These are phyloP conservation scores for Vachellia pachyceras DNA, from an alignment of 306 rosid species.

Conservation along the genomic window DNA sequence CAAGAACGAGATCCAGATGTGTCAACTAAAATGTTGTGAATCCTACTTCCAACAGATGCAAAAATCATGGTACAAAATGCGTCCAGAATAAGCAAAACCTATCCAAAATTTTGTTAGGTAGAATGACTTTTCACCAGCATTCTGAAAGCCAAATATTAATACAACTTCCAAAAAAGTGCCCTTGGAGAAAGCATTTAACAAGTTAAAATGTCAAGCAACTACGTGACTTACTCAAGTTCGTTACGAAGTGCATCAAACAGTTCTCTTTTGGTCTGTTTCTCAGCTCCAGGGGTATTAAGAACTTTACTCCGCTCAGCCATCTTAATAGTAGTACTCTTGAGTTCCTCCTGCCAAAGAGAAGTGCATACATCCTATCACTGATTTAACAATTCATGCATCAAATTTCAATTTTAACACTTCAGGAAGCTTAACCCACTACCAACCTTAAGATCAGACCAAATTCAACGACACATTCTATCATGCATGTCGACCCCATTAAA, in stretches of 20 bases:
- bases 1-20: not conserved
- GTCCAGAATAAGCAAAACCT: not conserved
- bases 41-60: not conserved
- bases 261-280: constrained; percentile 95
- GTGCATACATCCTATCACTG: not conserved
- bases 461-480: not conserved
- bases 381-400: not conserved
- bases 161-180: not conserved
- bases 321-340: constrained; percentile 79
- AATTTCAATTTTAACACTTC: not conserved
- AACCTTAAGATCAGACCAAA: not conserved
- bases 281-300: constrained; percentile 92
- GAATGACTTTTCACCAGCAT: not conserved
- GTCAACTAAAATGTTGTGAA: not conserved
- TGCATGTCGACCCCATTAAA: not conserved
- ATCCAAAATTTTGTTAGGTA: not conserved
- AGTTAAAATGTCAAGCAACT: constrained; percentile 2
- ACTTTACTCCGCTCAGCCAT: constrained; percentile 98
- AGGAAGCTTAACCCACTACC: not conserved
- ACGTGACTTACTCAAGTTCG: constrained; percentile 78
- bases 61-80: not conserved
- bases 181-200: not conserved
- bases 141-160: constrained; percentile 14
- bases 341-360: constrained; percentile 71
- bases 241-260: constrained; percentile 84